Evolutionary conservation across 2,329 filamentous ascomycete genomes (phyloP), one percentile per base, ranked within the genome.

Genomic region (Xylariomycetidae sp.): DNA sequence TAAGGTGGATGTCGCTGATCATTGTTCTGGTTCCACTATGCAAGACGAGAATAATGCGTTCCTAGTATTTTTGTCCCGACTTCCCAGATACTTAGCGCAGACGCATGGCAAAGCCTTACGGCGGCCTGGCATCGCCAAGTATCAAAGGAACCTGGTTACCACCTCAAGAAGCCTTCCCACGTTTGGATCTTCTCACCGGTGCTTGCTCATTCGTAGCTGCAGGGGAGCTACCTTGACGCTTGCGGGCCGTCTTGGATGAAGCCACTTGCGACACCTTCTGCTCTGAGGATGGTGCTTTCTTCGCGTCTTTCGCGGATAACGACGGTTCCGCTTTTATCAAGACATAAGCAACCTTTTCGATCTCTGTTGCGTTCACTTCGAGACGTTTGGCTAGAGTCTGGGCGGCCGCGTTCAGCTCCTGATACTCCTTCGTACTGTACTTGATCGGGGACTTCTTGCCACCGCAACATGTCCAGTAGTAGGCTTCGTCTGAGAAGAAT

Each of bases 401-500:
- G 1, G 70, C 66, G 32, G 59, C 54, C 4, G 54, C 49, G 22
- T 68, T 64, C 16, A 90, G 54, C n/a, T 62, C 57, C 25, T 63
- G 56, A 46, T 88, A 90, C 59, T 89, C 85, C 45, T 78, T 79
- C 14, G 62, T 57, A 26, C 69, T 82, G 58, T 92, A 92, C 58
- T 80, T 84, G 54, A 87, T 80, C 16, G 64, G 58, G 0, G 50
- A 59, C 34, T 63, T 69, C 25, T 63, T 60, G 0, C 69, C 68
- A n/a, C 59, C 56, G 51, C 72, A 75, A 49, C 75, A 75, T 5
- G 83, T 60, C 84, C 84, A 90, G 44, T 80, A 72, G 52, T 80
- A 90, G 4, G 81, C 70, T 58, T 92, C 86, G 51, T 94, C 87
- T 3, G 80, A 84, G 60, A 90, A 90, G 66, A 90, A 90, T 2